phyloP scores from a whole-genome alignment of 176 grass and related monocot species.

The Metroxylon sagu region DNA sequence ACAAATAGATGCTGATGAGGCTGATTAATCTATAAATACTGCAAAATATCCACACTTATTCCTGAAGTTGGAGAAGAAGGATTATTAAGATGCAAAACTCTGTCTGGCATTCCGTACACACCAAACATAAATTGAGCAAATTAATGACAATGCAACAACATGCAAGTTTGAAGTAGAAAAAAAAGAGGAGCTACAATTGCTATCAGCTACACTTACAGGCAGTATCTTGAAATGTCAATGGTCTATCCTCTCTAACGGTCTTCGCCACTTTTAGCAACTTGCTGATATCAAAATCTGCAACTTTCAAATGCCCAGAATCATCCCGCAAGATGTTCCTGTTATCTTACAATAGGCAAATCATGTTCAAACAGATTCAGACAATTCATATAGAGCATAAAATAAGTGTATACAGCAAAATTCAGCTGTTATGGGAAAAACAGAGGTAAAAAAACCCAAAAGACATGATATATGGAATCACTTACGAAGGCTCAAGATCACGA shows the following conservation, averaged over 20 bases:
- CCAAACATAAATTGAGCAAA: too few species aligned
- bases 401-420: conserved; percentile 10
- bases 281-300: conserved; percentile 91
- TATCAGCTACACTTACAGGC: conserved; percentile 47
- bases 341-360: conserved; percentile 30
- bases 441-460: background rate
- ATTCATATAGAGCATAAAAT: background rate
- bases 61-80: too few species aligned
- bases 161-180: conserved; percentile 2
- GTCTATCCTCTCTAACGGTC: conserved; percentile 71
- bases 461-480: conserved; percentile 28
- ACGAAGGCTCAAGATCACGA: conserved; percentile 94
- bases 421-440: too few species aligned
- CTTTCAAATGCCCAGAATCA: conserved; percentile 93
- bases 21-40: too few species aligned
- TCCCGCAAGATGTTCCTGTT: conserved; percentile 92
- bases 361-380: background rate
- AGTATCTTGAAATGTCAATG: conserved; percentile 53
- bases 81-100: too few species aligned
- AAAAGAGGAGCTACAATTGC: background rate
- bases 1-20: too few species aligned
- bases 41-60: too few species aligned
- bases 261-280: conserved; percentile 78
- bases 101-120: too few species aligned
- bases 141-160: background rate